Evolutionary conservation across 345 rosid genomes (phyloP).

Genomic region (Salix brachista): DNA sequence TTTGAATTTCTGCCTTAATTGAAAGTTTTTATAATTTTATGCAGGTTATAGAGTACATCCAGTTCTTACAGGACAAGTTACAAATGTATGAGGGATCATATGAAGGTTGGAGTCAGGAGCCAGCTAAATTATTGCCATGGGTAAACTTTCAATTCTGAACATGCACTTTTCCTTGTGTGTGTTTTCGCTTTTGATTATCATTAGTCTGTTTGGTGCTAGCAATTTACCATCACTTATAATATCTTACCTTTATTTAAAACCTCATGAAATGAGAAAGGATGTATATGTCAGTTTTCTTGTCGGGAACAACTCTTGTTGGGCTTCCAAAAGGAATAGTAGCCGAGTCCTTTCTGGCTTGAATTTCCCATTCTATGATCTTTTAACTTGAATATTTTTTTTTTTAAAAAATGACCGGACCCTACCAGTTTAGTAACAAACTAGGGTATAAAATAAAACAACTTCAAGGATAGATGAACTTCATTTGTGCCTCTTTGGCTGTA

Average conservation of each 20-base stretch:
- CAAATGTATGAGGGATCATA: conserved; percentile 23
- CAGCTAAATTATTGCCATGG: conserved; percentile 26
- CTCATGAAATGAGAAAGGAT: neutral
- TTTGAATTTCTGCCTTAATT: neutral
- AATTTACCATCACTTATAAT: neutral
- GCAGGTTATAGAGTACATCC: conserved; percentile 37
- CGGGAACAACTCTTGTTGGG: neutral
- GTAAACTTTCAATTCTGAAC: conserved; percentile 10
- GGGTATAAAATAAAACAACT: neutral
- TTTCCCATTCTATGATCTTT: neutral
- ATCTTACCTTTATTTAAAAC: neutral
- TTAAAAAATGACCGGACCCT: neutral
- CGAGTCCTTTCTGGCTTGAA: neutral
- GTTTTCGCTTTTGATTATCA: neutral
- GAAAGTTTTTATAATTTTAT: neutral
- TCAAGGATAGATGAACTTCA: neutral
- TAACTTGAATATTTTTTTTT: neutral
- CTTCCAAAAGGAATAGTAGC: neutral
- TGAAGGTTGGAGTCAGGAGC: conserved; percentile 26
- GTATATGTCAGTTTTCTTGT: neutral
- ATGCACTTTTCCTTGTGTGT: neutral
- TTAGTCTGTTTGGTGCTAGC: neutral
- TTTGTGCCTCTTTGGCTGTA: neutral
- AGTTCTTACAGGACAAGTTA: conserved; percentile 28
- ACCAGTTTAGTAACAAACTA: neutral